A percentile compares a stretch with the other conserved stretches of the same genome.
phyloP scores from a whole-genome alignment of 306 rosid genomes.

The Inga leiocalycina region DNA sequence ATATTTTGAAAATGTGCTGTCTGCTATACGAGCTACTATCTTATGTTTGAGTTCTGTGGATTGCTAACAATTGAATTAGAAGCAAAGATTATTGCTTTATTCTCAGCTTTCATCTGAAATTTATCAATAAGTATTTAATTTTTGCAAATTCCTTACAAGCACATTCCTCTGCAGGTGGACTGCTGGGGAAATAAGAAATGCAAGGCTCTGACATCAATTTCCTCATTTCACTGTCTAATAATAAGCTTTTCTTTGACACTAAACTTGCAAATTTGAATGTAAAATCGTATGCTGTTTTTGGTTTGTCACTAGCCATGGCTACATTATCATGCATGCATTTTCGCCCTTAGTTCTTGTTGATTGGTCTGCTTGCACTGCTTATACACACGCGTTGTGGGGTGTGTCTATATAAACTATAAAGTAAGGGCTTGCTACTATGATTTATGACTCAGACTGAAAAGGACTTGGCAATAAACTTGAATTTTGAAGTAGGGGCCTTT shows the following conservation, averaged over 20 bases:
- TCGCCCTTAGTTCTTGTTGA: not conserved
- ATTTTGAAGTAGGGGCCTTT: not conserved
- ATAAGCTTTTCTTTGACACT: constrained; percentile 25
- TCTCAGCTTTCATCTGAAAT: not conserved
- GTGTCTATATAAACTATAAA: too few species aligned
- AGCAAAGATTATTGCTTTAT: not conserved
- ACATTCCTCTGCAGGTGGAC: constrained; percentile 45
- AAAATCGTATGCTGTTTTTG: constrained; percentile 21
- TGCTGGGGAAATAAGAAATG: constrained; percentile 29
- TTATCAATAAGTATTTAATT: not conserved
- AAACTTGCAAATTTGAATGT: constrained; percentile 31
- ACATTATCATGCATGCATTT: not conserved
- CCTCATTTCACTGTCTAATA: constrained; percentile 17
- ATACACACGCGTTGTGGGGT: too few species aligned
- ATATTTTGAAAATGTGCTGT: not conserved
- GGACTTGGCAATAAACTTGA: not conserved
- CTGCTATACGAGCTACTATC: not conserved
- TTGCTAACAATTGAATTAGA: not conserved
- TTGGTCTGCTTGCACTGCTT: not conserved
- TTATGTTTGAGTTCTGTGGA: not conserved
- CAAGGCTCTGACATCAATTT: constrained; percentile 22
- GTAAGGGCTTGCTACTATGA: not conserved
- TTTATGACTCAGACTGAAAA: not conserved
- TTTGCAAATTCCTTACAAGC: constrained; percentile 29
- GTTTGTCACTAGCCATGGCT: not conserved